Conservation (phyloP, 2,329 filamentous ascomycete species). For the Hortaea sp. region DNA sequence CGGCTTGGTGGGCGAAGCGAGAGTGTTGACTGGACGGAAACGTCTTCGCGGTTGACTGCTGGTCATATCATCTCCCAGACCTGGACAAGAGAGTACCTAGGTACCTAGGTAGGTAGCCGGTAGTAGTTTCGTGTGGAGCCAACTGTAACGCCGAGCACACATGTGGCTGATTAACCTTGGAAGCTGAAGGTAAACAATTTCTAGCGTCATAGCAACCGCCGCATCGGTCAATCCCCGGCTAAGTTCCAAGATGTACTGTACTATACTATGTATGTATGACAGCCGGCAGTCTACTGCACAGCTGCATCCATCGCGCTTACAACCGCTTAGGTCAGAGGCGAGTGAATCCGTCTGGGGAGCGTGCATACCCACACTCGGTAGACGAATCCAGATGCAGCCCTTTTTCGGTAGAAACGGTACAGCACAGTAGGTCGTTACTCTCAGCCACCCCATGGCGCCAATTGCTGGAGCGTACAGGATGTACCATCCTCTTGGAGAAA, state of each 20-base stretch:
- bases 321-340: too few species aligned
- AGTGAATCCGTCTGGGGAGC: too few species aligned
- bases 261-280: too few species aligned
- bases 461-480: neutral
- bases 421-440: neutral
- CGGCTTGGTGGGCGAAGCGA: slow-evolving; percentile 10
- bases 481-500: neutral
- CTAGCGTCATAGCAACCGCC: neutral
- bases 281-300: too few species aligned
- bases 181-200: neutral
- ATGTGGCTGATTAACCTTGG: neutral
- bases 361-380: too few species aligned
- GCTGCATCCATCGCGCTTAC: too few species aligned
- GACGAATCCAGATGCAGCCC: neutral
- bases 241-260: too few species aligned
- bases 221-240: too few species aligned
- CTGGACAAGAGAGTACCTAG: neutral
- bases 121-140: neutral
- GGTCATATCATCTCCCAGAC: neutral
- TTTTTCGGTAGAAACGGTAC: neutral
- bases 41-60: neutral
- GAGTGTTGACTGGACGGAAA: slow-evolving; percentile 14
- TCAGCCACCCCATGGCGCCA: neutral
- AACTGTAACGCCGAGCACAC: neutral
- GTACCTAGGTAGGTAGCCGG: neutral